A percentile compares a stretch with the other conserved stretches of the same genome.
These are phyloP conservation scores for Jasminum sambac DNA, from an alignment of 257 asterid species.

Conservation along the genomic window DNA sequence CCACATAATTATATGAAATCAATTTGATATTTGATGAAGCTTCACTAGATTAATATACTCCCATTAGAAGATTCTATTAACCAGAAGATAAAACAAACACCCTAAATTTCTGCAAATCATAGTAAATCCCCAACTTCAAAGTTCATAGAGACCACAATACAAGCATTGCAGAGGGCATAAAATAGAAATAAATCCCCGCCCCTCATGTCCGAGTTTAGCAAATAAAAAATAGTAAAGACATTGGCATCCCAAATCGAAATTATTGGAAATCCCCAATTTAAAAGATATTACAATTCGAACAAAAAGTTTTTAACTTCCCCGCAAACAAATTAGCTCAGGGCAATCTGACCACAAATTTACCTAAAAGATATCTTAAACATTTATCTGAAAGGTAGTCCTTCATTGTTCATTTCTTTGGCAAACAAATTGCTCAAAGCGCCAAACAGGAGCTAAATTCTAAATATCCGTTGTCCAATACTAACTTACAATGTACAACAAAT, in stretches of 20 bases:
- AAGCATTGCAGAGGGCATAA: neutral
- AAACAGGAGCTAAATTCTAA: constrained; percentile 1
- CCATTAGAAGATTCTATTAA: neutral
- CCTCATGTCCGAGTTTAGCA: neutral
- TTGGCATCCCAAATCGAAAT: neutral
- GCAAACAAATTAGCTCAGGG: neutral
- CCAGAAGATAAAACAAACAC: neutral
- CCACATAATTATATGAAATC: constrained; percentile 21
- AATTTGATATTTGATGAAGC: neutral
- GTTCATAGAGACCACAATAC: neutral
- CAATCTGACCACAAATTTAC: too few relatives aligned
- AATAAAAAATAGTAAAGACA: neutral
- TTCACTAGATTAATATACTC: neutral
- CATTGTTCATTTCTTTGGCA: too few relatives aligned
- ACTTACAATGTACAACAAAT: neutral
- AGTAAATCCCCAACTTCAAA: neutral
- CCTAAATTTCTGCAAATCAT: neutral
- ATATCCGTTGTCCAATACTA: neutral
- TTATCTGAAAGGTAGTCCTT: too few relatives aligned
- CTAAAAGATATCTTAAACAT: too few relatives aligned
- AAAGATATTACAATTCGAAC: neutral
- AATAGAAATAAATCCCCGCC: neutral
- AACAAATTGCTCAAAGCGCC: neutral
- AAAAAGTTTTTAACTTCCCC: neutral
- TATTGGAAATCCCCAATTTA: neutral